Evolutionary conservation across 495 filamentous ascomycete genomes (phyloP).

Genomic region (Hyaloscypha finlandica): DNA sequence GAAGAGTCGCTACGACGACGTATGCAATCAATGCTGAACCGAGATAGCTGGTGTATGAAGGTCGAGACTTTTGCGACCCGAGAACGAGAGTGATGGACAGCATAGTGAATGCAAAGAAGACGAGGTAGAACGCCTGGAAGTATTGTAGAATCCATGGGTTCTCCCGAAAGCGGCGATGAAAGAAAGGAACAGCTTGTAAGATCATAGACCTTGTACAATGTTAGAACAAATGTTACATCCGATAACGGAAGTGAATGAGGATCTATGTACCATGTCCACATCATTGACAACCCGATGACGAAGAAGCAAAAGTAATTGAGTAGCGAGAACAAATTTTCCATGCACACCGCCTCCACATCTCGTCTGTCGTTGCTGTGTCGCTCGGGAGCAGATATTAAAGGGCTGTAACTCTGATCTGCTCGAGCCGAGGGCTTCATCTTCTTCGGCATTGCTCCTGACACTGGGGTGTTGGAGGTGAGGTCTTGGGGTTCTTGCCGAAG

Average conservation of each 20-base stretch:
- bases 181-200: constrained; percentile 87
- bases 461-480: no score
- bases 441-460: no score
- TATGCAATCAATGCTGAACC: constrained; percentile 70
- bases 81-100: constrained; percentile 71
- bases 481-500: no score
- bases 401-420: no score
- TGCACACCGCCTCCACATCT: no score
- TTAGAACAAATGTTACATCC: constrained; percentile 4
- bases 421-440: no score
- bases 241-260: no score
- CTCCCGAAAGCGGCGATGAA: constrained; percentile 74
- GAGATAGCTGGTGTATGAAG: constrained; percentile 77
- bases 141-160: constrained; percentile 68
- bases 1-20: constrained; percentile 63
- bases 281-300: constrained; percentile 82
- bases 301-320: constrained; percentile 80
- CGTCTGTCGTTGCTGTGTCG: no score
- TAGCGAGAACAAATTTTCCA: constrained; percentile 35
- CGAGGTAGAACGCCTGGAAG: constrained; percentile 83
- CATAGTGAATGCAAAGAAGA: constrained; percentile 78
- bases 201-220: constrained; percentile 82
- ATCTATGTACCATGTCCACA: constrained; percentile 79
- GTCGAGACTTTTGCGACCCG: constrained; percentile 65
- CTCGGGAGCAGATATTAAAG: no score